phyloP scores from a whole-genome alignment of 2,329 filamentous ascomycete genomes.

The Colletotrichum horii region DNA sequence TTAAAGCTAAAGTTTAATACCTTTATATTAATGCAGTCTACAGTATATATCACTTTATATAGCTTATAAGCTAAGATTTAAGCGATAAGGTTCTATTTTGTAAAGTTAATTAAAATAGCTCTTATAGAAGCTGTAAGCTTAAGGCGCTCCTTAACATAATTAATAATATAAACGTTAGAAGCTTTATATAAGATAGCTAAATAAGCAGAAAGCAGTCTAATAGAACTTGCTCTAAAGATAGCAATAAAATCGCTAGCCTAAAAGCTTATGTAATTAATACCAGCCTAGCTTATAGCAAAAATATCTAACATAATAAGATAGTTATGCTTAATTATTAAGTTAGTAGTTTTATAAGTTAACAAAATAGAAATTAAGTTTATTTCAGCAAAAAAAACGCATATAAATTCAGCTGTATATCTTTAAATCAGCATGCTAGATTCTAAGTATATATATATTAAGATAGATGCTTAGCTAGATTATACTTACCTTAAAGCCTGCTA shows the following conservation, averaged over 20 bases:
- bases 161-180: slow-evolving; percentile 23
- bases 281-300: slow-evolving; percentile 60
- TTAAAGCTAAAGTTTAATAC: slow-evolving; percentile 21
- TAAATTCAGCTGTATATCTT: slow-evolving; percentile 49
- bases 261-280: slow-evolving; percentile 61
- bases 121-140: slow-evolving; percentile 22
- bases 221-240: slow-evolving; percentile 67
- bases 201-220: slow-evolving; percentile 59
- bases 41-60: slow-evolving; percentile 17
- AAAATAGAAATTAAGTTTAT: slow-evolving; percentile 69
- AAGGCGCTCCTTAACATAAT: slow-evolving; percentile 26
- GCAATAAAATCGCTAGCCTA: slow-evolving; percentile 64
- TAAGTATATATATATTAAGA: not conserved
- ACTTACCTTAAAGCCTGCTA: slow-evolving; percentile 1
- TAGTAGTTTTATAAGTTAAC: slow-evolving; percentile 26
- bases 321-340: slow-evolving; percentile 64
- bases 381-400: slow-evolving; percentile 69
- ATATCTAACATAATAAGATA: slow-evolving; percentile 55
- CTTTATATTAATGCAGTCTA: slow-evolving; percentile 25
- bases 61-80: slow-evolving; percentile 23
- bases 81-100: slow-evolving; percentile 10
- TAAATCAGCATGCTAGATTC: not conserved
- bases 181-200: slow-evolving; percentile 27
- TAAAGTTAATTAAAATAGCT: slow-evolving; percentile 24
- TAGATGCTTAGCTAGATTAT: not conserved